A percentile compares a stretch with the other conserved stretches of the same genome.
Evolutionary conservation across 306 rosid genomes (phyloP).

Genomic region (Echinosophora koreensis): DNA sequence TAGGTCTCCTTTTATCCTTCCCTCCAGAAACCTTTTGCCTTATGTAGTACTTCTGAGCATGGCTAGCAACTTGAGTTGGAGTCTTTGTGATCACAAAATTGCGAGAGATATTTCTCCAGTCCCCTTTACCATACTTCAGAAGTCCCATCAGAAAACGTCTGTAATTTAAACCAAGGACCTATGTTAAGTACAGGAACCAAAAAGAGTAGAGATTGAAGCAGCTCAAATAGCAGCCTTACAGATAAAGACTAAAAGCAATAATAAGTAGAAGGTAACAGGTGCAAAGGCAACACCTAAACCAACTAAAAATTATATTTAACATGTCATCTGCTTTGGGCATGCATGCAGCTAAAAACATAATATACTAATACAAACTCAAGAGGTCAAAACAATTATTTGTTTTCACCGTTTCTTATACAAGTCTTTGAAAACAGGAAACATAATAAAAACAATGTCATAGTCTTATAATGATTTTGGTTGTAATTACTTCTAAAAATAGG

Average conservation of each 20-base stretch:
- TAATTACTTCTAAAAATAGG: no score
- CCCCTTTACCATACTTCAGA: constrained; percentile 86
- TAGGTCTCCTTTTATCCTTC: constrained; percentile 88
- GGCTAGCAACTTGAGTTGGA: constrained; percentile 65
- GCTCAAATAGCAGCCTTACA: constrained; percentile 5
- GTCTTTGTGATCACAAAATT: constrained; percentile 76
- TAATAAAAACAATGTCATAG: no score
- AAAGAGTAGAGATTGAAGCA: neutral
- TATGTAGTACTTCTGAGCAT: constrained; percentile 82
- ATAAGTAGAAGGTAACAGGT: constrained; percentile 1
- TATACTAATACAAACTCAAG: neutral
- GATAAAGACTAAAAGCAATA: constrained; percentile 29
- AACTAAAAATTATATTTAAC: neutral
- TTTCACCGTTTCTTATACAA: no score
- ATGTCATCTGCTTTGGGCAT: constrained; percentile 6
- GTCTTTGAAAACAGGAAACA: no score
- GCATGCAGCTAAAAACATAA: constrained; percentile 24
- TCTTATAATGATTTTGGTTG: no score
- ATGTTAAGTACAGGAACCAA: constrained; percentile 25
- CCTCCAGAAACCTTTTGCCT: constrained; percentile 90
- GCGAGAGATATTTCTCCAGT: constrained; percentile 92
- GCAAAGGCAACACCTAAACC: constrained; percentile 10
- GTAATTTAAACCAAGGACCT: constrained; percentile 20
- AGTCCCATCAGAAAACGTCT: constrained; percentile 94
- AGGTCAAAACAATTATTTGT: no score